Conservation (phyloP, 345 rosid genomes). For the Populus euphratica region DNA sequence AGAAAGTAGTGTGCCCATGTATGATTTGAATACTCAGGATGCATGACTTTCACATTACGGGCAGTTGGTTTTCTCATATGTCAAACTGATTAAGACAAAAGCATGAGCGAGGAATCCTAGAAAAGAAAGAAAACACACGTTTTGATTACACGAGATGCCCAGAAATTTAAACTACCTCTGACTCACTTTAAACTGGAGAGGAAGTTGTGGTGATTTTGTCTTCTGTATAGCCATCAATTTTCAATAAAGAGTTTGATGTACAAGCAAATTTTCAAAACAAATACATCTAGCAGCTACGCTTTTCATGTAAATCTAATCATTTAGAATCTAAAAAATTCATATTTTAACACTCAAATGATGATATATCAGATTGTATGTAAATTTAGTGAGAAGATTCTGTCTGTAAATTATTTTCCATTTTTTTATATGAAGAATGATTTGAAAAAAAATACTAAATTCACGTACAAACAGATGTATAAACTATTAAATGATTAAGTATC, state of each 20-base stretch:
- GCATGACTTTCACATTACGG: not conserved
- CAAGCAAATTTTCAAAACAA: too few relatives aligned
- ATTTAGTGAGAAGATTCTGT: too few relatives aligned
- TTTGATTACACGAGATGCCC: not conserved
- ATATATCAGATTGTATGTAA: too few relatives aligned
- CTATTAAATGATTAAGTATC: too few relatives aligned
- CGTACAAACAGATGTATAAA: too few relatives aligned
- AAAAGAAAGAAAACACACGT: not conserved
- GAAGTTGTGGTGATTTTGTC: not conserved
- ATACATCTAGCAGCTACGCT: too few relatives aligned
- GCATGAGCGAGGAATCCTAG: not conserved
- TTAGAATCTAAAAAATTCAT: too few relatives aligned
- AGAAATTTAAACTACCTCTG: not conserved
- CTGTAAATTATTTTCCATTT: too few relatives aligned
- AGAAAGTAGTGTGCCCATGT: not conserved
- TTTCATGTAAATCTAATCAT: too few relatives aligned
- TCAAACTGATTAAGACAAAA: not conserved
- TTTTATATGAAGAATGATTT: too few relatives aligned
- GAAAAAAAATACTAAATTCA: too few relatives aligned
- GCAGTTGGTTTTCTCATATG: not conserved
- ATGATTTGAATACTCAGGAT: not conserved
- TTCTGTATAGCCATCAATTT: not conserved
- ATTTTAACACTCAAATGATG: too few relatives aligned
- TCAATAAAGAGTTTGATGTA: not conserved
- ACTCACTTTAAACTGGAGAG: not conserved